Percentiles rank a stretch among this genome's conserved stretches.
These are phyloP conservation scores for Alternaria tenuissima DNA, from an alignment of 2,329 filamentous ascomycete genomes.

Conservation along the genomic window DNA sequence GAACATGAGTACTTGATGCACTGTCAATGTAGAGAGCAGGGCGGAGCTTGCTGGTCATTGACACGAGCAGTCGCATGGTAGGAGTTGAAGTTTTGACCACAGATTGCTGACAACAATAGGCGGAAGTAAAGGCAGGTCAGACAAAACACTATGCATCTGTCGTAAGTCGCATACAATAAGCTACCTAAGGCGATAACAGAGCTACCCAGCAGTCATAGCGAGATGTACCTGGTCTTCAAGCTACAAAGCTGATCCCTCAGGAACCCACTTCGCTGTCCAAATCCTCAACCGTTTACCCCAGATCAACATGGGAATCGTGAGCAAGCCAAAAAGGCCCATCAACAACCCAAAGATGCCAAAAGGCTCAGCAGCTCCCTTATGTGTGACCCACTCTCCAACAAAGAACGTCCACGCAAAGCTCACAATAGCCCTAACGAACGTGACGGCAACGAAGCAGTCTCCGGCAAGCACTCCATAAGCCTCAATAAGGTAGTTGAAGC, in stretches of 20 bases:
- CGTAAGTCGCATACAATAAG: no score
- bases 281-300: slow-evolving; percentile 55
- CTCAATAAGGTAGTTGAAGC: slow-evolving; percentile 61
- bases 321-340: slow-evolving; percentile 58
- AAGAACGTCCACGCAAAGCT: slow-evolving; percentile 66
- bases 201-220: background rate
- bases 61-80: background rate
- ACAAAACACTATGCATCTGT: no score
- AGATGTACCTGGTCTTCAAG: background rate
- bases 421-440: slow-evolving; percentile 59
- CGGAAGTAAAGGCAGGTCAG: no score
- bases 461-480: slow-evolving; percentile 57
- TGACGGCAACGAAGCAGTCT: slow-evolving; percentile 64
- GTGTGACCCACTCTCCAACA: slow-evolving; percentile 58
- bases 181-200: no score
- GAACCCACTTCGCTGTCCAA: slow-evolving; percentile 49
- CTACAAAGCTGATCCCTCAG: slow-evolving; percentile 26
- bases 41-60: no score
- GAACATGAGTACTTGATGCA: background rate
- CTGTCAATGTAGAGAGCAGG: background rate
- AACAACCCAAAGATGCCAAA: slow-evolving; percentile 64
- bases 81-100: background rate
- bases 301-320: slow-evolving; percentile 50
- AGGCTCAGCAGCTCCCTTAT: slow-evolving; percentile 55
- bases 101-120: background rate